A percentile compares a stretch with the other conserved stretches of the same genome.
Evolutionary conservation across 352 stramenopile species (phyloP).

Genomic region (Phytophthora brassicae): DNA sequence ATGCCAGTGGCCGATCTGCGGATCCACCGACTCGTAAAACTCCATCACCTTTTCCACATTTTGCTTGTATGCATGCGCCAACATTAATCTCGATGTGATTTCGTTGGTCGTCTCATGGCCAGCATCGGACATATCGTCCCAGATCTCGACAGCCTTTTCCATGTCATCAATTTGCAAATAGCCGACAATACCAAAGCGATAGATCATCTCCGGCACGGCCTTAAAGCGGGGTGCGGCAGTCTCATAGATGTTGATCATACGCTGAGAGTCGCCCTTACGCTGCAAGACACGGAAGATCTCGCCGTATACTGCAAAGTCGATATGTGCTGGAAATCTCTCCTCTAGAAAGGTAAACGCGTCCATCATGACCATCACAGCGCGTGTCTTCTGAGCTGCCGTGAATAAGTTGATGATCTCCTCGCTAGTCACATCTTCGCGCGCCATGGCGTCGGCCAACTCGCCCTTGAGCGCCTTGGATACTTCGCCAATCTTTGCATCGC

Average conservation of each 20-base stretch:
- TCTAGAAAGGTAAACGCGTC: slow-evolving; percentile 52
- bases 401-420: slow-evolving; percentile 61
- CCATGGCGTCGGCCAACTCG: slow-evolving; percentile 36
- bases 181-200: slow-evolving; percentile 66
- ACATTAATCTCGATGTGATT: slow-evolving; percentile 66
- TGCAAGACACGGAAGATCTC: slow-evolving; percentile 59
- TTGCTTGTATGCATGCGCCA: slow-evolving; percentile 43
- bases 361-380: slow-evolving; percentile 48
- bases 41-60: slow-evolving; percentile 55
- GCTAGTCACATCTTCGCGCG: slow-evolving; percentile 41
- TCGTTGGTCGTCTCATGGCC: slow-evolving; percentile 68
- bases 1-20: slow-evolving; percentile 67
- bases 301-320: slow-evolving; percentile 65
- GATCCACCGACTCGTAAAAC: slow-evolving; percentile 56
- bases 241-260: slow-evolving; percentile 57
- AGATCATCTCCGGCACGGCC: slow-evolving; percentile 64
- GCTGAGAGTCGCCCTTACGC: slow-evolving; percentile 35
- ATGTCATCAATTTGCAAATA: slow-evolving; percentile 56
- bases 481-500: slow-evolving; percentile 28
- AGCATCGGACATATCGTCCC: slow-evolving; percentile 54
- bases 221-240: slow-evolving; percentile 43
- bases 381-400: slow-evolving; percentile 53
- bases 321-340: slow-evolving; percentile 41
- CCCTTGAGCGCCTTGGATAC: slow-evolving; percentile 43
- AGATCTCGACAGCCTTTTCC: slow-evolving; percentile 41